Base-by-base conservation (phyloP, 1,284 basidiomycete species). In the Pseudozyma hubeiensis region DNA sequence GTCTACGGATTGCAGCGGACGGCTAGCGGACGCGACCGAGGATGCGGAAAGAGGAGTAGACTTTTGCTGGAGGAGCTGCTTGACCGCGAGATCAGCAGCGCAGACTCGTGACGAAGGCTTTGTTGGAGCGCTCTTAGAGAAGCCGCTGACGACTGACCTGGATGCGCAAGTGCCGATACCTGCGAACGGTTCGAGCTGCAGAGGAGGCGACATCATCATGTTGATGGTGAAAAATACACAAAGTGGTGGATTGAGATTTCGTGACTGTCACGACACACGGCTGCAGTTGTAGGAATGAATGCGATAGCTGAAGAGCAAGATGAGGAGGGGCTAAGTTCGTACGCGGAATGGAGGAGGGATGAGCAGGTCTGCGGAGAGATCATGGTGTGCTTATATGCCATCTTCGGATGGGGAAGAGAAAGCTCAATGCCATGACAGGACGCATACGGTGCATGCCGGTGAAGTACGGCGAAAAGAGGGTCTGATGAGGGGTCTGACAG, bases 401-500 rank as follows among this genome's bases (percentile, higher is more conserved):
- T 9, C 8, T 37, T 9, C 35, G 35, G 35, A 37, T 14, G 35
- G 14, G 8, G 35, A 14, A 37, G 35, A 37, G 35, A 37, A 24
- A 24, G 24, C 24, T 24, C 24, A 24, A 24, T 24, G 24, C 24
- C 24, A 24, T 24, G 24, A 24, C 24, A 24, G 24, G 24, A 24
- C 24, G 24, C 24, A 2, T 24, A 24, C 24, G 24, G 24, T 24
- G 24, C 24, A 24, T 24, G 24, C 24, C 24, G 24, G 24, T 24
- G 24, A 24, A 24, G 24, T 24, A 24, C 24, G 24, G 24, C 24
- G 24, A 24, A 24, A 24, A 24, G 24, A 24, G 24, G 24, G 24
- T 24, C 24, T 65, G 63, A 65, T 50, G 47, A 65, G 63, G 50
- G 52, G 31, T 51, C 35, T 65, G 63, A 65, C 63, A 59, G 55